Percentiles rank a stretch among this genome's conserved stretches.
These are phyloP conservation scores for Linum lewisii DNA, from an alignment of 345 rosid genomes.

Conservation along the genomic window DNA sequence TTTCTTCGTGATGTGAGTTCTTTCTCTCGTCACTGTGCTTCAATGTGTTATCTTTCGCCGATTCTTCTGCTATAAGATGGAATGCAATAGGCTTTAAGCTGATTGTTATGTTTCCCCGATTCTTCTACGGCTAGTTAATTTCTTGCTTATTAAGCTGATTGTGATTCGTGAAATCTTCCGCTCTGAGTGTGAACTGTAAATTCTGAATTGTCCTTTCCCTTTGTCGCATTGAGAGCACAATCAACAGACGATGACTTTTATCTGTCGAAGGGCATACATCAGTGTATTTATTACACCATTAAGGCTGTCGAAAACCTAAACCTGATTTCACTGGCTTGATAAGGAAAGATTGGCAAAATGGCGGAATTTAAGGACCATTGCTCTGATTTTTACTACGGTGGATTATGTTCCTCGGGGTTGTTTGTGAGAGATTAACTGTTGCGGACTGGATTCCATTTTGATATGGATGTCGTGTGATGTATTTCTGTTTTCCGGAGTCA, in stretches of 20 bases:
- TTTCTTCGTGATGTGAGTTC: not conserved
- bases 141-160: not conserved
- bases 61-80: not conserved
- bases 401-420: no score
- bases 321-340: not conserved
- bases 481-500: no score
- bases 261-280: not conserved
- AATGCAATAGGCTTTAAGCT: not conserved
- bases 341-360: no score
- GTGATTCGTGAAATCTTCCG: not conserved
- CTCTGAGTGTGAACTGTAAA: constrained; percentile 10
- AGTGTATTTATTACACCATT: not conserved
- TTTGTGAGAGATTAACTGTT: no score
- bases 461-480: no score
- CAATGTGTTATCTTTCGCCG: not conserved
- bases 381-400: no score
- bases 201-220: constrained; percentile 1
- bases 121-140: not conserved
- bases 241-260: not conserved
- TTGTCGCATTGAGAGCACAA: constrained; percentile 1
- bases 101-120: no score
- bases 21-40: not conserved
- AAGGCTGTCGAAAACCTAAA: not conserved
- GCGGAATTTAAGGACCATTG: no score
- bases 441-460: no score